Evolutionary conservation across 257 asterid genomes (phyloP).

Genomic region (Solanum tarijense): DNA sequence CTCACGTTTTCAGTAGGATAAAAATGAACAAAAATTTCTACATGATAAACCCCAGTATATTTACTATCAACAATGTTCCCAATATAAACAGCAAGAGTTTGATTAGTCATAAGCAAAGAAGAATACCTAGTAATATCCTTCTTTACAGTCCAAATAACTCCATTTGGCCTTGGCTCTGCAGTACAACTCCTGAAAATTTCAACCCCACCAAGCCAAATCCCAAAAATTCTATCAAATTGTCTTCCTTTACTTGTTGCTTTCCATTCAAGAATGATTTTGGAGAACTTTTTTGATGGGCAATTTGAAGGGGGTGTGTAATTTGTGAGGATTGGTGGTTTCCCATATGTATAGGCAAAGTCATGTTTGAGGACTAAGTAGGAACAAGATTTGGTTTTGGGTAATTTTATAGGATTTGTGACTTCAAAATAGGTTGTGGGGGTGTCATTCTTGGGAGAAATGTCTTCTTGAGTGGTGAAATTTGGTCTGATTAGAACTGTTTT

Average conservation of each 20-base stretch:
- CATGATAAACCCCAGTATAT: slow-evolving; percentile 77
- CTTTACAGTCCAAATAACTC: slow-evolving; percentile 59
- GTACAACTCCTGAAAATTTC: slow-evolving; percentile 79
- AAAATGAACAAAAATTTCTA: slow-evolving; percentile 43
- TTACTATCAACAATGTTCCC: slow-evolving; percentile 52
- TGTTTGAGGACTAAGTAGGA: slow-evolving; percentile 38
- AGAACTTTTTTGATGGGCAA: slow-evolving; percentile 32
- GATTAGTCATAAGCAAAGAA: slow-evolving; percentile 43
- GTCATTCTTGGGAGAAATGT: background rate
- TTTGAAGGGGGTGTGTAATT: slow-evolving; percentile 35
- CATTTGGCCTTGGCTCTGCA: slow-evolving; percentile 49
- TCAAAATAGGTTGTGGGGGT: slow-evolving; percentile 42
- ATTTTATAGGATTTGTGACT: slow-evolving; percentile 42
- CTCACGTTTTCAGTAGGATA: slow-evolving; percentile 31
- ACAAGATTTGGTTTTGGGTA: slow-evolving; percentile 39
- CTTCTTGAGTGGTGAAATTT: background rate
- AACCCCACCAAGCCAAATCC: slow-evolving; percentile 79
- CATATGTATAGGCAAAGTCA: slow-evolving; percentile 45
- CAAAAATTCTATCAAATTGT: slow-evolving; percentile 70
- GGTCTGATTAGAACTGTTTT: slow-evolving; percentile 10
- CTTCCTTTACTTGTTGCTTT: slow-evolving; percentile 53
- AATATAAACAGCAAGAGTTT: slow-evolving; percentile 49
- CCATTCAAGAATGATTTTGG: slow-evolving; percentile 59
- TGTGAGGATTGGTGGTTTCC: slow-evolving; percentile 39
- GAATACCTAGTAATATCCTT: slow-evolving; percentile 69